phyloP scores from a whole-genome alignment of 1,284 basidiomycete species.

The Ustilago nuda region DNA sequence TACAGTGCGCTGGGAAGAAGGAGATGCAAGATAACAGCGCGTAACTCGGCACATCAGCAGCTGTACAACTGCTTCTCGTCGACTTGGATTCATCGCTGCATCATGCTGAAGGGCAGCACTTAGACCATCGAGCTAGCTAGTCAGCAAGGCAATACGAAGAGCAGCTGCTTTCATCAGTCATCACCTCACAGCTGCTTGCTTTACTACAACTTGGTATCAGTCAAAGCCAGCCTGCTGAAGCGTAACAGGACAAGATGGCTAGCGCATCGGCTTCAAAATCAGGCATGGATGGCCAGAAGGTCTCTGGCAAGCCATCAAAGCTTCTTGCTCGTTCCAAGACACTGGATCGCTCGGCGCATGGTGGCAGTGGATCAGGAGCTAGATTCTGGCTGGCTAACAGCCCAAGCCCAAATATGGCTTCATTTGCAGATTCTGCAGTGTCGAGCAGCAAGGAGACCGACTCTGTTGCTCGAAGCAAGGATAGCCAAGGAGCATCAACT shows the following conservation, averaged over 20 bases:
- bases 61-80: background rate
- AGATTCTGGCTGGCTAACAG: slow-evolving; percentile 52
- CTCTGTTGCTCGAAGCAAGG: background rate
- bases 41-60: background rate
- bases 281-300: slow-evolving; percentile 3
- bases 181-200: background rate
- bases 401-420: slow-evolving; percentile 20
- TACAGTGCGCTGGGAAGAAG: slow-evolving; percentile 3
- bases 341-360: slow-evolving; percentile 43
- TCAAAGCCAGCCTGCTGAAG: background rate
- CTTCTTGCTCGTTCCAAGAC: slow-evolving; percentile 38
- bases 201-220: background rate
- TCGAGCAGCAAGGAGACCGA: background rate
- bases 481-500: slow-evolving; percentile 2
- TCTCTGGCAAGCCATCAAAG: slow-evolving; percentile 38
- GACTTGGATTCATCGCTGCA: slow-evolving; percentile 2
- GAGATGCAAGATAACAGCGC: background rate
- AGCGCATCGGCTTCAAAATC: slow-evolving; percentile 26
- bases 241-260: slow-evolving; percentile 14
- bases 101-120: slow-evolving; percentile 5
- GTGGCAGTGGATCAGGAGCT: slow-evolving; percentile 48
- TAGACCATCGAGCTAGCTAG: slow-evolving; percentile 10
- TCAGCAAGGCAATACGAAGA: background rate
- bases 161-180: background rate
- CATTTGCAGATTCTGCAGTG: slow-evolving; percentile 7